Conservation (phyloP, 495 filamentous ascomycete species). For the Podospora appendiculata region DNA sequence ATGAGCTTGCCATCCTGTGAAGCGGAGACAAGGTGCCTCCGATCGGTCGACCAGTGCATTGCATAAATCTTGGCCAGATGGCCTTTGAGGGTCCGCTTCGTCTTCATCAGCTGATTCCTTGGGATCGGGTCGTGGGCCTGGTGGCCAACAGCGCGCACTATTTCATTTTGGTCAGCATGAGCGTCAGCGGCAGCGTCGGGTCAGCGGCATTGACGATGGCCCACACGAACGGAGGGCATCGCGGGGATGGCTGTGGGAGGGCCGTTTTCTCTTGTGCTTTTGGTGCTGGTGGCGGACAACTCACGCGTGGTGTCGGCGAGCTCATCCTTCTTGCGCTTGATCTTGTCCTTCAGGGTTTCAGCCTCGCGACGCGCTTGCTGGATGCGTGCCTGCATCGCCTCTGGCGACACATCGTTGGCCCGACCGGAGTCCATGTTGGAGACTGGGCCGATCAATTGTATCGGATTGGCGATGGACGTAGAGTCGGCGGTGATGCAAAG, state of each 20-base stretch:
- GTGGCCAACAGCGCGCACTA: conserved; percentile 87
- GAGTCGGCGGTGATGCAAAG: conserved; percentile 13
- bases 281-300: conserved; percentile 26
- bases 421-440: conserved; percentile 40
- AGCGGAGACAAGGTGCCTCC: conserved; percentile 93
- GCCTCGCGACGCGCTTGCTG: conserved; percentile 95
- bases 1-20: conserved; percentile 99
- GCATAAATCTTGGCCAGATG: conserved; percentile 99
- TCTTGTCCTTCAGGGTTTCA: conserved; percentile 94
- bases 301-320: conserved; percentile 93
- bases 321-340: conserved; percentile 99
- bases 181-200: not conserved
- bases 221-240: too few species aligned
- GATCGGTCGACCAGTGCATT: conserved; percentile 99
- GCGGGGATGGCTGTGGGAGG: not conserved
- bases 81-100: conserved; percentile 89
- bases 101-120: conserved; percentile 85
- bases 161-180: conserved; percentile 7
- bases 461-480: not conserved
- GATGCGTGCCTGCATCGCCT: conserved; percentile 69
- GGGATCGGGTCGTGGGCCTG: conserved; percentile 84
- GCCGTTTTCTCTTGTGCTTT: not conserved
- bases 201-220: not conserved
- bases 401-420: conserved; percentile 50
- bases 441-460: conserved; percentile 11